Conservation (phyloP, 1,284 basidiomycete species). For the Ustilago nuda region DNA sequence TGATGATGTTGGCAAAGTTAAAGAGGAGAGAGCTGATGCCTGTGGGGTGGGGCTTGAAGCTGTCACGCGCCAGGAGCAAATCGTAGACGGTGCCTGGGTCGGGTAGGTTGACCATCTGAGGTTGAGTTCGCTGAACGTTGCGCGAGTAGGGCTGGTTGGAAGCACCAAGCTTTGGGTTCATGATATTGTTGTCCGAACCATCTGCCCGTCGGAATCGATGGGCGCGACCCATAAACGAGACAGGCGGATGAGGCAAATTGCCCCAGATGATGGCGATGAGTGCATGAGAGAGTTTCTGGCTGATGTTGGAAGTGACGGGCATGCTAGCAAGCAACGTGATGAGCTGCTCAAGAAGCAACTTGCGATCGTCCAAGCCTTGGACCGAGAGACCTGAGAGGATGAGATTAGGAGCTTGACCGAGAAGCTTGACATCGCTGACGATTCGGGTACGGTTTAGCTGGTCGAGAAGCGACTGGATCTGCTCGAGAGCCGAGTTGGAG, state of each 20-base stretch:
- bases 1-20: slow-evolving; percentile 62
- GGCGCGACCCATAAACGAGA: slow-evolving; percentile 74
- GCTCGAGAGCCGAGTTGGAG: slow-evolving; percentile 14
- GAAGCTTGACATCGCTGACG: slow-evolving; percentile 43
- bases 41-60: slow-evolving; percentile 50
- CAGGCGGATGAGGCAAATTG: slow-evolving; percentile 80
- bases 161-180: slow-evolving; percentile 77
- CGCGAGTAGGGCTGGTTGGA: slow-evolving; percentile 44
- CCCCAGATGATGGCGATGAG: slow-evolving; percentile 55
- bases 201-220: slow-evolving; percentile 64
- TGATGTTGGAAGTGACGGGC: slow-evolving; percentile 45
- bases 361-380: slow-evolving; percentile 55
- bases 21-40: slow-evolving; percentile 60
- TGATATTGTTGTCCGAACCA: slow-evolving; percentile 76
- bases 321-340: slow-evolving; percentile 52
- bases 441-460: slow-evolving; percentile 36
- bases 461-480: slow-evolving; percentile 27
- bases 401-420: slow-evolving; percentile 37
- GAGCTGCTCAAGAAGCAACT: slow-evolving; percentile 58
- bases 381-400: slow-evolving; percentile 26
- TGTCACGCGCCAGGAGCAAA: slow-evolving; percentile 40
- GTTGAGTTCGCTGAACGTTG: slow-evolving; percentile 41
- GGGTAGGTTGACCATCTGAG: slow-evolving; percentile 40
- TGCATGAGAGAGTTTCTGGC: slow-evolving; percentile 33
- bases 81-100: slow-evolving; percentile 52